Evolutionary conservation across 2,329 filamentous ascomycete species (phyloP), one percentile per base, ranked within the genome.

Genomic region (Colletotrichum noveboracense): DNA sequence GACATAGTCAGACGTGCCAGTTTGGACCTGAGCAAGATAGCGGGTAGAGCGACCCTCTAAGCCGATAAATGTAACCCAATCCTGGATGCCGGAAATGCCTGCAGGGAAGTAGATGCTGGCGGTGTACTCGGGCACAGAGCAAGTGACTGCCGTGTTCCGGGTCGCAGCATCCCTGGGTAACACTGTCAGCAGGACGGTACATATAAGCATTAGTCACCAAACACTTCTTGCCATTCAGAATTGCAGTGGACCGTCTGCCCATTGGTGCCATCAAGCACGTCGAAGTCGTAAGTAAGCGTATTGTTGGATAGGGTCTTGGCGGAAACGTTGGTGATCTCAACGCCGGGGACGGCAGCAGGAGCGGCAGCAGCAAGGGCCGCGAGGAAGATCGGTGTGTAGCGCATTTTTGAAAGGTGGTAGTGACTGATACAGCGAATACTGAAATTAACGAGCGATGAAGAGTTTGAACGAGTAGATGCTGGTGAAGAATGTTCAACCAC

Each of bases 401-500:
- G 64, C 64, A 66, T 66, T 52, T 10, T 58, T 82, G 43, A 48
- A n/a, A 48, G 43, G n/a, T 48, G 10, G 43, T 48, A 48, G n/a
- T 21, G 43, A 12, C 43, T 48, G 18, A 7, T 21, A 3, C n/a
- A n/a, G 10, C 3, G 10, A 21, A 13, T 13, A 12, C 5, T 13
- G 43, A 4, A 4, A 21, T 48, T 21, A 48, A 48, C 18, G 43
- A 48, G 43, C n/a, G 43, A 48, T 48, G 43, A 48, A 21, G 43
- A n/a, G 9, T 3, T 48, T 48, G n/a, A 48, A 48, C 18, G 43
- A 48, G 6, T 21, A 10, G 5, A 43, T 43, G 38, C 38, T 43
- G 18, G 18, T 43, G 38, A 43, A 43, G 8, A 10, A n/a, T 21
- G 43, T 48, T 21, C 6, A 12, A 48, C 6, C n/a, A 13, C 9